phyloP scores from a whole-genome alignment of 768 basidiomycete species.

The Mycena rebaudengoi region DNA sequence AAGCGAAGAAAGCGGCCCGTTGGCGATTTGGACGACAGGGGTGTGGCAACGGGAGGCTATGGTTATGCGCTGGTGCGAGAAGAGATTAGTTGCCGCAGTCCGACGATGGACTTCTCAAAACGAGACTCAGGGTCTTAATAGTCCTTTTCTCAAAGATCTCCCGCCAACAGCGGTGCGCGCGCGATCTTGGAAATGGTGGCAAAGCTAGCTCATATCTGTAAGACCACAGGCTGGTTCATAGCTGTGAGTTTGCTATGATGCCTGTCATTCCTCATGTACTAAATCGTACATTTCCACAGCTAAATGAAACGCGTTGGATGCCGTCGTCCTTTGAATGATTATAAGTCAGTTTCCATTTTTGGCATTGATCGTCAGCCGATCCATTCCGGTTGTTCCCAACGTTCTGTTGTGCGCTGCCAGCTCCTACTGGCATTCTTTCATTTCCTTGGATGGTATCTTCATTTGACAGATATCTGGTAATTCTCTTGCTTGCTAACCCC shows the following conservation, averaged over 20 bases:
- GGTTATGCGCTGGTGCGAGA: conserved; percentile 69
- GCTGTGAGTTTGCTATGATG: background rate
- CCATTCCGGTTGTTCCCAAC: background rate
- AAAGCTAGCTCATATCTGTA: conserved; percentile 7
- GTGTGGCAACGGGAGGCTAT: conserved; percentile 75
- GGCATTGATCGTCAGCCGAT: background rate
- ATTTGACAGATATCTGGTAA: no score
- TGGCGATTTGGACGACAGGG: conserved; percentile 75
- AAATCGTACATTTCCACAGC: conserved; percentile 1
- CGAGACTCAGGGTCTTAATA: conserved; percentile 26
- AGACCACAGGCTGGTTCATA: background rate
- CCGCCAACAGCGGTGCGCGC: conserved; percentile 8
- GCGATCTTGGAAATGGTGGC: conserved; percentile 25
- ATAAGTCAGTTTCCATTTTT: background rate
- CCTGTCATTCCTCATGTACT: background rate
- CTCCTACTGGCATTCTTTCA: no score
- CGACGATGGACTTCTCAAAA: conserved; percentile 49
- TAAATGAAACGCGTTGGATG: conserved; percentile 1
- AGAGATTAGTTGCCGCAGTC: conserved; percentile 54
- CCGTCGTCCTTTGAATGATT: background rate
- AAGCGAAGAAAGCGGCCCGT: conserved; percentile 49
- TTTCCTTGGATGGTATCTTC: no score
- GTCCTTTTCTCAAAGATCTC: conserved; percentile 42
- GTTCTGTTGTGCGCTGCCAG: background rate
- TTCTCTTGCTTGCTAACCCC: no score